These are phyloP conservation scores for Geotrichum cucujoidarum DNA, from an alignment of 1,139 yeast genomes.

Conservation along the genomic window DNA sequence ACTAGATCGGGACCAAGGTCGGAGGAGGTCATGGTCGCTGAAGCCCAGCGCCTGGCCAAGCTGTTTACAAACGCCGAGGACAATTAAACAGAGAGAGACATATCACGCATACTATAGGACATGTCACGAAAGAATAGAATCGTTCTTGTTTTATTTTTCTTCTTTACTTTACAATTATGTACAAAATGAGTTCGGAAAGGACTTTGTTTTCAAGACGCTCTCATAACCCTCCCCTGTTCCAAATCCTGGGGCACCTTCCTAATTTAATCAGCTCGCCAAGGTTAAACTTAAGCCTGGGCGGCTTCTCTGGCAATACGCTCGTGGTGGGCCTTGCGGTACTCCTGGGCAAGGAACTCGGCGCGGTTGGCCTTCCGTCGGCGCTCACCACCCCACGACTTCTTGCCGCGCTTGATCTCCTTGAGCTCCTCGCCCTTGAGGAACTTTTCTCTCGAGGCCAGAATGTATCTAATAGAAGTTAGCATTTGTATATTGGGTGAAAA, in stretches of 20 bases:
- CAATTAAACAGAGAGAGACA: no score
- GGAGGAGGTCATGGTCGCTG: conserved; percentile 57
- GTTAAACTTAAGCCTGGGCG: no score
- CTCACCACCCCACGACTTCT: conserved; percentile 85
- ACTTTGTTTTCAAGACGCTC: no score
- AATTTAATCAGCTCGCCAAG: no score
- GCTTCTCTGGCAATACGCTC: conserved; percentile 13
- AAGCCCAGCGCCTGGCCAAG: conserved; percentile 50
- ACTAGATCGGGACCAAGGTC: conserved; percentile 42
- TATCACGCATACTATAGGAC: no score
- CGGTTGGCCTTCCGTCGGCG: conserved; percentile 65
- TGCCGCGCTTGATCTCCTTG: conserved; percentile 57
- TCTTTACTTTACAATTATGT: no score
- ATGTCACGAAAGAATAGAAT: no score
- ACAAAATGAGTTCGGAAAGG: no score
- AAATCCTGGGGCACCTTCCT: no score
- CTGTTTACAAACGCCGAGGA: conserved; percentile 36
- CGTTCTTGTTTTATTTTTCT: no score
- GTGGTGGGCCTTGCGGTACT: conserved; percentile 15
- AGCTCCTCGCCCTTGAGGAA: conserved; percentile 56
- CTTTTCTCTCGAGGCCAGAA: conserved; percentile 43
- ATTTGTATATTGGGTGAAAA: no score
- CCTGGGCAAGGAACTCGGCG: conserved; percentile 59
- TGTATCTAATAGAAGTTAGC: conserved; percentile 34
- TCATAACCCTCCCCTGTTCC: no score